Evolutionary conservation across 345 rosid genomes (phyloP).

Genomic region (Salix udensis): DNA sequence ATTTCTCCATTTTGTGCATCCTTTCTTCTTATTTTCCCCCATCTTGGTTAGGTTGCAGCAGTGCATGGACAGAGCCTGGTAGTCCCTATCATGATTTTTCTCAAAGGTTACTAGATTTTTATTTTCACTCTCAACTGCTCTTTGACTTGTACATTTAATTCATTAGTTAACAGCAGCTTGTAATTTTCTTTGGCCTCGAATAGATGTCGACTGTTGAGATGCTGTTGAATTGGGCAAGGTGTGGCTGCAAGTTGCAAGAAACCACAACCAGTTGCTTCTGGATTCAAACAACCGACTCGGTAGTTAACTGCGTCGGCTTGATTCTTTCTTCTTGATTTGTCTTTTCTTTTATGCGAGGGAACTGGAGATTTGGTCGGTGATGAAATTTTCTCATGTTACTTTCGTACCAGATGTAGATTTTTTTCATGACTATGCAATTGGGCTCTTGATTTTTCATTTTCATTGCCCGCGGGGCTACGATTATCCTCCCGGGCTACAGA

Average conservation of each 20-base stretch:
- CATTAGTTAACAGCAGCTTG: slow-evolving; percentile 2
- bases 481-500: too few species aligned
- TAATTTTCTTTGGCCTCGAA: slow-evolving; percentile 27
- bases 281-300: slow-evolving; percentile 1
- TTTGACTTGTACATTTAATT: neutral
- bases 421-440: slow-evolving; percentile 4
- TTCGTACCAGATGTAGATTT: slow-evolving; percentile 7
- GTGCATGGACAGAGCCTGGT: slow-evolving; percentile 28
- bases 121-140: neutral
- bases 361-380: slow-evolving; percentile 1
- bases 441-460: slow-evolving; percentile 5
- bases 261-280: slow-evolving; percentile 8
- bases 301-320: slow-evolving; percentile 7
- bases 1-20: neutral
- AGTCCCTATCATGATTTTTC: slow-evolving; percentile 24
- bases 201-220: slow-evolving; percentile 36
- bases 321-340: neutral
- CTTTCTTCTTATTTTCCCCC: slow-evolving; percentile 10
- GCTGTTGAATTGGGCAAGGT: slow-evolving; percentile 33
- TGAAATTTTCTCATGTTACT: slow-evolving; percentile 5
- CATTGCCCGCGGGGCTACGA: neutral
- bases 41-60: slow-evolving; percentile 43
- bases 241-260: slow-evolving; percentile 35
- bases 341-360: neutral
- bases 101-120: slow-evolving; percentile 18